These are phyloP conservation scores for Tulasnella sp. DNA, from an alignment of 768 basidiomycete species.

Conservation along the genomic window DNA sequence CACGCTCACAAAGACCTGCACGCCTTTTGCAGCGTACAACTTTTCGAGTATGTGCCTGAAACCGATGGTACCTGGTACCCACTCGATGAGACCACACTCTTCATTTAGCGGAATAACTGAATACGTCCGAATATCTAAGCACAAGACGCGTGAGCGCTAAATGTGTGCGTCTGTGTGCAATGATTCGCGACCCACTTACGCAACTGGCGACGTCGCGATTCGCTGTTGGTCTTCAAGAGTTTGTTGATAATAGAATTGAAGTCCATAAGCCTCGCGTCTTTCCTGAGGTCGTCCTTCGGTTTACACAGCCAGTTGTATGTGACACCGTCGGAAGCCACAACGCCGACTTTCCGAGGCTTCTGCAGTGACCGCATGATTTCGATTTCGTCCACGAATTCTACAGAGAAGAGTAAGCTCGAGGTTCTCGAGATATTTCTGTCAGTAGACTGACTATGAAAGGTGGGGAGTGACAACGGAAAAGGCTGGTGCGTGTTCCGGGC, in stretches of 20 bases:
- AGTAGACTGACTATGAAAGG: constrained; percentile 51
- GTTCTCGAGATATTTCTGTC: background rate
- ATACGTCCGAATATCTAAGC: constrained; percentile 83
- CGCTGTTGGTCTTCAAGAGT: constrained; percentile 83
- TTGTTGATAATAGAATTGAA: constrained; percentile 98
- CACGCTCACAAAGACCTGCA: constrained; percentile 38
- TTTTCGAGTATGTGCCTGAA: constrained; percentile 64
- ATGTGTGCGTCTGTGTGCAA: background rate
- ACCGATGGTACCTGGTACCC: constrained; percentile 89
- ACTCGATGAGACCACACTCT: constrained; percentile 95
- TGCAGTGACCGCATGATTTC: constrained; percentile 87
- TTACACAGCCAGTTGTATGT: constrained; percentile 89
- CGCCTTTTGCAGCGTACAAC: constrained; percentile 45
- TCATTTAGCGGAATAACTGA: constrained; percentile 98
- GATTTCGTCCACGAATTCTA: constrained; percentile 74
- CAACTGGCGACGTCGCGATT: constrained; percentile 80
- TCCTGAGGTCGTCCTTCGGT: constrained; percentile 92
- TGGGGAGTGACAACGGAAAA: constrained; percentile 66
- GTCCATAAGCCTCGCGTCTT: constrained; percentile 96
- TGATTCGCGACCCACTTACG: constrained; percentile 55
- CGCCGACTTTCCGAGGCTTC: constrained; percentile 81
- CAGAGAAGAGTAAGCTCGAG: background rate
- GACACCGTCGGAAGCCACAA: constrained; percentile 71
- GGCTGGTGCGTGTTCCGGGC: constrained; percentile 55
- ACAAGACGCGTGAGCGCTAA: background rate